phyloP scores from a whole-genome alignment of 192 early-diverging fungal species.

The Mortierella hygrophila region DNA sequence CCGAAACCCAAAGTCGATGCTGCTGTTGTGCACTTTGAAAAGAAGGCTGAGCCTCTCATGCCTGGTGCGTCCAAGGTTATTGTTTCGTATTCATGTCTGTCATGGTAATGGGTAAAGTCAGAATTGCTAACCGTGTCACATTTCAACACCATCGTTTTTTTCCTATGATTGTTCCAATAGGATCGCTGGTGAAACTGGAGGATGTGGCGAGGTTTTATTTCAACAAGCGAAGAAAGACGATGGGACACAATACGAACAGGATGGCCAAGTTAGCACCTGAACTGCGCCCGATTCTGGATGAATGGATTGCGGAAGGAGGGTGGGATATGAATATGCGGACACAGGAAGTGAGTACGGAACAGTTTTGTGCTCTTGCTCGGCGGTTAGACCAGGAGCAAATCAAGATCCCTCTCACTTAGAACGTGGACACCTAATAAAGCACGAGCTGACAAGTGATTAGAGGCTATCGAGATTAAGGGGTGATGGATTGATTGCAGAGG shows the following conservation, averaged over 20 bases:
- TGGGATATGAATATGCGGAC: slow-evolving; percentile 71
- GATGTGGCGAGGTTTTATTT: slow-evolving; percentile 72
- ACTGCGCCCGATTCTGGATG: slow-evolving; percentile 29
- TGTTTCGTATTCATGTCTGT: neutral
- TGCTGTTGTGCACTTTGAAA: slow-evolving; percentile 75
- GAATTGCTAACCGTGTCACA: neutral
- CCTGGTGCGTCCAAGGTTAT: slow-evolving; percentile 36
- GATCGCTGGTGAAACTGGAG: slow-evolving; percentile 69
- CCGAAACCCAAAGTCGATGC: slow-evolving; percentile 83
- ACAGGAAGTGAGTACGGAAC: slow-evolving; percentile 72
- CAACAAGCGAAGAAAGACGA: slow-evolving; percentile 77
- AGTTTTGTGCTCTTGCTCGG: slow-evolving; percentile 70
- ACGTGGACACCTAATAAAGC: neutral
- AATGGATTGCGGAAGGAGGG: slow-evolving; percentile 63
- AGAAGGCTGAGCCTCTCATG: slow-evolving; percentile 59
- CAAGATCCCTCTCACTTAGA: slow-evolving; percentile 47
- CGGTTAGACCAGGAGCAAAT: slow-evolving; percentile 57
- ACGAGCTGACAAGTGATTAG: too few relatives aligned
- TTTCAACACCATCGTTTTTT: neutral
- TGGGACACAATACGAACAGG: slow-evolving; percentile 68
- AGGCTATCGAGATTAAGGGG: too few relatives aligned
- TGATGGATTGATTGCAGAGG: too few relatives aligned
- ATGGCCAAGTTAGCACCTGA: slow-evolving; percentile 40
- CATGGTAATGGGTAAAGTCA: neutral
- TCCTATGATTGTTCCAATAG: slow-evolving; percentile 9